These are phyloP conservation scores for Xylona heveae DNA, from an alignment of 495 filamentous ascomycete species.

Conservation along the genomic window DNA sequence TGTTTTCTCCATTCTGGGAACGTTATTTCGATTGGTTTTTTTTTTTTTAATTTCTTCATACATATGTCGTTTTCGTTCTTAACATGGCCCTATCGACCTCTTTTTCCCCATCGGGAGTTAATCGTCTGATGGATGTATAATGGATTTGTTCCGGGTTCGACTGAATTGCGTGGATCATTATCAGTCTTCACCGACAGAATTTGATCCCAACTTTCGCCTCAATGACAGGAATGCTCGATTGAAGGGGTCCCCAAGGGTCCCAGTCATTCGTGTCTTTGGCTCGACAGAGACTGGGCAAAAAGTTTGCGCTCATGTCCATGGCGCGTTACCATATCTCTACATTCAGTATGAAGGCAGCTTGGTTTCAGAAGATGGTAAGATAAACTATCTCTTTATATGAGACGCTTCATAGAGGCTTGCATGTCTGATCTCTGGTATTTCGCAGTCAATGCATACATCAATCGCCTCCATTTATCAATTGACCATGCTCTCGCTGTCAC, in stretches of 20 bases:
- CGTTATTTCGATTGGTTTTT: too few relatives aligned
- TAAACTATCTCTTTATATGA: background rate
- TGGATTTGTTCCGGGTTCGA: conserved; percentile 46
- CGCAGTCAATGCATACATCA: conserved; percentile 47
- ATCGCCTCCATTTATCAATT: conserved; percentile 53
- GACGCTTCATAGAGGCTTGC: background rate
- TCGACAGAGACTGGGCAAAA: conserved; percentile 90
- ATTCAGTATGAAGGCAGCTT: conserved; percentile 64
- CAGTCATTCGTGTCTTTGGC: conserved; percentile 80
- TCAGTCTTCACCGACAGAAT: conserved; percentile 48
- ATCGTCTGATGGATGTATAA: conserved; percentile 9
- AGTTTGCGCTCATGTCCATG: conserved; percentile 91
- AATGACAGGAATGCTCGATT: conserved; percentile 25
- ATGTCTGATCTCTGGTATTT: conserved; percentile 2
- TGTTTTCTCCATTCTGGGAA: too few relatives aligned
- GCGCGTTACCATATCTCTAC: conserved; percentile 86
- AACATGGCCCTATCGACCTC: too few relatives aligned
- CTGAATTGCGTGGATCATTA: conserved; percentile 94
- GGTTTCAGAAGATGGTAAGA: conserved; percentile 38
- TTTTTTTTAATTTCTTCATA: too few relatives aligned
- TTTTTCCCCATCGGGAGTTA: too few relatives aligned
- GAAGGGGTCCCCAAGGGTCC: conserved; percentile 44
- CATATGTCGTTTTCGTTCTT: too few relatives aligned
- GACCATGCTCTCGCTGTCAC: conserved; percentile 67
- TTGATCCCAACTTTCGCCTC: conserved; percentile 60